phyloP scores from a whole-genome alignment of 371 early-diverging fungal species.

The Mortierella sp. region DNA sequence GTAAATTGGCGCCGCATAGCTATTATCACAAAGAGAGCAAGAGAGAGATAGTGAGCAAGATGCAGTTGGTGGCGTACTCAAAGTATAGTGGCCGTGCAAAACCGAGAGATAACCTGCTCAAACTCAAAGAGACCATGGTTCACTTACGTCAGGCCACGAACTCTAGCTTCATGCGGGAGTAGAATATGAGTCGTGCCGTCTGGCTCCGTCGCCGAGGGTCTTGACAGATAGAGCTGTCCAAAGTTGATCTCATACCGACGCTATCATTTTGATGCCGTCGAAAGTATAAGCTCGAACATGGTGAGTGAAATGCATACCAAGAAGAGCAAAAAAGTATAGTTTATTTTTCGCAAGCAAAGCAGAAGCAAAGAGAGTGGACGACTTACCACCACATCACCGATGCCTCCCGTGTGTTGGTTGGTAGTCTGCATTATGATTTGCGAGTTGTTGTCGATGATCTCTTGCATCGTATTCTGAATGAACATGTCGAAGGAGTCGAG shows the following conservation, averaged over 20 bases:
- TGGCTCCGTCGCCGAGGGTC: slow-evolving; percentile 92
- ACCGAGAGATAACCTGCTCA: too few relatives aligned
- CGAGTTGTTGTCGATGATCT: slow-evolving; percentile 96
- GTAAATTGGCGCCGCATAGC: slow-evolving; percentile 94
- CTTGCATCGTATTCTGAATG: slow-evolving; percentile 98
- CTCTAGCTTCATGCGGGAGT: slow-evolving; percentile 98
- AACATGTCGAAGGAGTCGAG: slow-evolving; percentile 99
- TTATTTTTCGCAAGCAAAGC: too few relatives aligned
- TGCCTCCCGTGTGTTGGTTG: slow-evolving; percentile 77
- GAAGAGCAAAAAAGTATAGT: too few relatives aligned
- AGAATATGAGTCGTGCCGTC: slow-evolving; percentile 90
- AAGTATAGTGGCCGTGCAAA: background rate
- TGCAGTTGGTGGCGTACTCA: background rate
- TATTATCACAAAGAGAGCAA: too few relatives aligned
- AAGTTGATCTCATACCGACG: slow-evolving; percentile 96
- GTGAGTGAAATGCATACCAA: background rate
- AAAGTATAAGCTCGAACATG: too few relatives aligned
- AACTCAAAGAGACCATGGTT: too few relatives aligned
- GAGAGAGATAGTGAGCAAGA: too few relatives aligned
- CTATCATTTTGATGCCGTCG: too few relatives aligned
- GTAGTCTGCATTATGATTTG: slow-evolving; percentile 89
- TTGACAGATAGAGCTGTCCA: slow-evolving; percentile 96
- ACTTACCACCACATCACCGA: slow-evolving; percentile 79
- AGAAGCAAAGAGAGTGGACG: background rate
- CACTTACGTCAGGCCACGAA: slow-evolving; percentile 95